phyloP scores from a whole-genome alignment of 768 basidiomycete species.

The Floccularia luteovirens region DNA sequence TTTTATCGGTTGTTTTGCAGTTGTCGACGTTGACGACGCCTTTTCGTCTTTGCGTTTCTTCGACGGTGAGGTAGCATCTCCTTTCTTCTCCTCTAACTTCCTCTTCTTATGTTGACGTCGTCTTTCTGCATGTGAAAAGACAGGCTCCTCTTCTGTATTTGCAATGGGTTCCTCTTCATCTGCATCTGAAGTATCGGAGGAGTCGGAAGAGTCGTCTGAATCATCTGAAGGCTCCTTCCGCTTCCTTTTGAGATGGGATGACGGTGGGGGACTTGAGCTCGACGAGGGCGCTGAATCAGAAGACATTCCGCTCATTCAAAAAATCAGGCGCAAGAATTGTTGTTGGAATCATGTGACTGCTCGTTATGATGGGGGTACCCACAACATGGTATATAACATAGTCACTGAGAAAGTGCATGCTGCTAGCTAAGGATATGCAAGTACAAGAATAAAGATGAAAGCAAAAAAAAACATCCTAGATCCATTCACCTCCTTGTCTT shows the following conservation, averaged over 20 bases:
- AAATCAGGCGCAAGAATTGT: not conserved
- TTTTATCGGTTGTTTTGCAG: no score
- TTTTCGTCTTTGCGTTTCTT: constrained; percentile 44
- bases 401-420: not conserved
- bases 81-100: constrained; percentile 19
- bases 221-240: constrained; percentile 14
- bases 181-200: constrained; percentile 10
- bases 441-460: not conserved
- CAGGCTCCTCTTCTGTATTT: constrained; percentile 32
- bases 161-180: no score
- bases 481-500: constrained; percentile 6
- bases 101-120: constrained; percentile 51
- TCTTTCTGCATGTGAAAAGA: constrained; percentile 71
- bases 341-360: not conserved
- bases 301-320: not conserved
- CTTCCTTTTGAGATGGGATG: constrained; percentile 21
- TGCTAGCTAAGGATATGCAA: not conserved
- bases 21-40: constrained; percentile 20
- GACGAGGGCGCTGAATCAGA: constrained; percentile 20
- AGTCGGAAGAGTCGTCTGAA: constrained; percentile 17
- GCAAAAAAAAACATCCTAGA: constrained; percentile 3
- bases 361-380: no score
- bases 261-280: constrained; percentile 20
- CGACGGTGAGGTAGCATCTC: constrained; percentile 13
- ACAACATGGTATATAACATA: constrained; percentile 1